These are phyloP conservation scores for Hamigera avellanea DNA, from an alignment of 495 filamentous ascomycete species.

Conservation along the genomic window DNA sequence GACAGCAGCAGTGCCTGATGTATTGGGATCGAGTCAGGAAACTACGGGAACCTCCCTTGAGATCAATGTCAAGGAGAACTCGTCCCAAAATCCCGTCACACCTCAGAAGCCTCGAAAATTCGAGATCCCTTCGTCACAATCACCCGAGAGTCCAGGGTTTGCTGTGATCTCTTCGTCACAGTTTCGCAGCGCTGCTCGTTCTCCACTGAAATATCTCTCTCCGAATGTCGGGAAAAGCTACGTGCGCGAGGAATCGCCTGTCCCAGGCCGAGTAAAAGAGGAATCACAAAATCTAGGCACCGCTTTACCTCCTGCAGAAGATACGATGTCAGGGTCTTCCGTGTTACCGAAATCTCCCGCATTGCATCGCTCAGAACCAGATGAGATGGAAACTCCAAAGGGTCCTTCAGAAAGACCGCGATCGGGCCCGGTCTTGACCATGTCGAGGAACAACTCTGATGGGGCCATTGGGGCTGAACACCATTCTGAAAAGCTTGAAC, in stretches of 20 bases:
- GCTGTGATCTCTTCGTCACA: conserved; percentile 29
- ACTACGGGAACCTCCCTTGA: too few relatives aligned
- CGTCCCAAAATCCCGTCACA: conserved; percentile 11
- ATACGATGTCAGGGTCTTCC: conserved; percentile 2
- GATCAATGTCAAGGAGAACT: background rate
- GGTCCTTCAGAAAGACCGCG: background rate
- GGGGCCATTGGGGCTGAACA: too few relatives aligned
- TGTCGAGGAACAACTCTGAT: too few relatives aligned
- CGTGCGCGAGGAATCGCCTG: conserved; percentile 22
- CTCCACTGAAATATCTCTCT: conserved; percentile 13
- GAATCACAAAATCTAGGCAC: background rate
- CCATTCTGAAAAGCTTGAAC: conserved; percentile 4
- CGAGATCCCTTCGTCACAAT: conserved; percentile 36
- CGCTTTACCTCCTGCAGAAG: conserved; percentile 1
- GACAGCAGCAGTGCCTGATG: too few relatives aligned
- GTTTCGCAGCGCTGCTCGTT: conserved; percentile 21
- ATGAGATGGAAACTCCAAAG: background rate
- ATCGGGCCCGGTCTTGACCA: too few relatives aligned
- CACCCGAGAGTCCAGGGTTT: conserved; percentile 32
- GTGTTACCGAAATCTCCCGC: conserved; percentile 1
- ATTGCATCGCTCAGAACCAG: background rate
- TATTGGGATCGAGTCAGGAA: conserved; percentile 2
- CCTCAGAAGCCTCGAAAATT: conserved; percentile 21
- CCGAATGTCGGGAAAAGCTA: conserved; percentile 1
- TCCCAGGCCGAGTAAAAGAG: background rate